Base-by-base conservation (phyloP, 306 rosid species). In the Cicer bijugum region DNA sequence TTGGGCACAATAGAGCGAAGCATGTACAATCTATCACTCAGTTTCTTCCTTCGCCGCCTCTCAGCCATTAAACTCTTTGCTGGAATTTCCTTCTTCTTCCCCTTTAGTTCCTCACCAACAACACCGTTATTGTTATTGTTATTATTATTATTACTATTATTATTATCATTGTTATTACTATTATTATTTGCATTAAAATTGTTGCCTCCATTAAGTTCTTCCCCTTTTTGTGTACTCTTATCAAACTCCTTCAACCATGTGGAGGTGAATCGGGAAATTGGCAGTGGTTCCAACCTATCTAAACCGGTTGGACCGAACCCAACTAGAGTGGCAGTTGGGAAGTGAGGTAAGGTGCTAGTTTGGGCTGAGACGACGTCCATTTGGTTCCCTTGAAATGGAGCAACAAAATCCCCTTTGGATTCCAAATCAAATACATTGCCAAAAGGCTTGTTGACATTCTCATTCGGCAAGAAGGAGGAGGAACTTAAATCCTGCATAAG, bases 1-100 rank as follows among this genome's bases (percentile, higher is more conserved):
- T 90, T 94, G 1, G 99, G 99, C 53, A 94, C 99, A 55, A 91
- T 87, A 38, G 99, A 91, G 82, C 99, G 85, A 58, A 94, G 96
- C 90, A 85, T 88, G 80, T 94, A 90, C 75, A 94, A 81, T 78
- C 93, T 82, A 79, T 94, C 99, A 73, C 86, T 86, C 38, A 94
- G 96, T 77, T 91, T 94, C 89, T 94, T 87, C 82, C 99, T 75
- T 8, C 99, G 89, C 55, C 96, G 85, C 82, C 93, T 85, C 87
- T 94, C 99, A 0, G 96, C 99, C 92, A 94, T 88, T 65, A 91
- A 88, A 84, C 87, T 94, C 70, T 91, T 94, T 0, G 99, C 90
- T 0, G 17, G 92, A 19, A 84, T 5, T 14, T 92, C 93, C 51
- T 88, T 43, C 38, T 65, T 91, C 97, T 91, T 94, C 69, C 91